Evolutionary conservation across 2,329 filamentous ascomycete genomes (phyloP), one percentile per base, ranked within the genome.

Genomic region (Stylonectria norvegica): DNA sequence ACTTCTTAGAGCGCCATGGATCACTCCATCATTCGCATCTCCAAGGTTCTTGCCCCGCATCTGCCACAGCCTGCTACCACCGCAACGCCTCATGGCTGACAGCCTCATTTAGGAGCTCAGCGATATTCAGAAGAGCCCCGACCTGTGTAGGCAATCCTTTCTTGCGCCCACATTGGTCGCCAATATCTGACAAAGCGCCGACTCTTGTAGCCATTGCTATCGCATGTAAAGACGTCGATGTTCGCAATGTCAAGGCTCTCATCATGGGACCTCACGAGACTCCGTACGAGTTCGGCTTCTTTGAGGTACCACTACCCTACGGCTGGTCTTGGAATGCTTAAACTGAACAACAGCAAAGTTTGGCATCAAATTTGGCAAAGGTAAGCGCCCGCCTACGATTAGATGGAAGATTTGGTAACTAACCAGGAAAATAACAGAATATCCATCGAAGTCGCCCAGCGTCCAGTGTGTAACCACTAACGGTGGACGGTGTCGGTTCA

Each of bases 201-300:
- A n/a, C n/a, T n/a, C n/a, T n/a, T 20, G 19, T 32, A 90, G 88
- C 90, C 20, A 78, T 97, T 48, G 88, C 88, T 9, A 89, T 96
- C 34, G 86, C 87, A 41, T 95, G 86, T 61, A 78, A 86, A 36
- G 93, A 97, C 65, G 76, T 82, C 53, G 89, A 98, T 64, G 87
- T 97, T 45, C 85, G 90, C 40, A 85, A 88, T 61, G 84, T 97
- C 35, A 85, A 82, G 60, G 89, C 90, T 34, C 66, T 97, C 49
- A 91, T 97, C 56, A 81, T 97, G 52, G 93, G 93, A 0, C 91
- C 93, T 17, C 89, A 91, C 50, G 90, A 93, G 55, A 95, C 90
- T 1, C 90, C 91, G 0, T 98, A 98, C 64, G 90, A 96, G 64
- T 96, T 94, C 60, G 93, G 93, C 3, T 96, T 96, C 68, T 97